Base-by-base conservation (phyloP, 768 basidiomycete genomes). In the Amanita molliuscula region DNA sequence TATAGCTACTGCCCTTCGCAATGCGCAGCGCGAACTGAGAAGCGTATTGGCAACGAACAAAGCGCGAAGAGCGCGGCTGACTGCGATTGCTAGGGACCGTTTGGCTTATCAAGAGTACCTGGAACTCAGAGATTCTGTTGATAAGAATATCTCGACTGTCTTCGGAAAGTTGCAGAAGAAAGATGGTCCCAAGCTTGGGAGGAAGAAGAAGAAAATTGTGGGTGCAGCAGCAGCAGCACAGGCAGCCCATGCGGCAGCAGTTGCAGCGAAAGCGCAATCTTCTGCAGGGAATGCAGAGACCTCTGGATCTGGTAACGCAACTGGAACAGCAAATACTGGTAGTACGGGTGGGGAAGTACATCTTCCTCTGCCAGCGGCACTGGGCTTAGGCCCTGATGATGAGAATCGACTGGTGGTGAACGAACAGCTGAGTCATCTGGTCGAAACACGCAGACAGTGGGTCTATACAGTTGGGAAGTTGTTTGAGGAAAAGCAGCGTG, bases 31-130 rank as follows among this genome's bases (percentile, higher is more conserved):
- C 11, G 81, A 91, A 55, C 75, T 99, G 4, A 79, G 85, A 8
- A 70, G 68, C 5, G 87, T 97, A 44, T 72, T 86, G 2, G 76
- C 82, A 7, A 75, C 81, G 51, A 99, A 99, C 72, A 90, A 93
- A 58, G 78, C 79, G 3, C 83, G 95, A 10, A 86, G 86, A 62
- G 65, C 67, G 26, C 81, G 87, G 3, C 76, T 98, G 2, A 75
- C 75, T 11, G 69, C 73, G 11, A 77, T 93, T 53, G 92, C 93
- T 25, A 80, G 84, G 53, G 89, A 93, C 59, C 79, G 93, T 18
- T 75, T 98, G 15, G 92, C 84, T 5, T 89, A 91, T 61, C 88
- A 91, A 59, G 95, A 98, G 60, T 98, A 95, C 67, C 66, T 89
- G 51, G 86, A 89, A 26, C 64, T 79, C 6, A 80, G 93, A 15